Evolutionary conservation across 768 basidiomycete species (phyloP).

Genomic region (Boletus edulis): DNA sequence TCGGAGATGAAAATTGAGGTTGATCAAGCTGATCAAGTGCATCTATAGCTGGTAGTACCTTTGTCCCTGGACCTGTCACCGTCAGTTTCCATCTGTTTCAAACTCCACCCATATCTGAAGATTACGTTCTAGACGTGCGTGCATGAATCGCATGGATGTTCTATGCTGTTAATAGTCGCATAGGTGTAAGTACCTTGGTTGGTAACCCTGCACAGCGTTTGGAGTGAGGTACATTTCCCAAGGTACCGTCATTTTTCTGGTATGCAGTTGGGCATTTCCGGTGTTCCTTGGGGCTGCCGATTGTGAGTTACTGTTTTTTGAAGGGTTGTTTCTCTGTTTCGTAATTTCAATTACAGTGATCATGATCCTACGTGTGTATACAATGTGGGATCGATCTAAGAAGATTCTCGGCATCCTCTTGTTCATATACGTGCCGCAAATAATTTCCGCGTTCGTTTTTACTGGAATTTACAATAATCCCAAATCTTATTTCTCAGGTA

Average conservation of each 20-base stretch:
- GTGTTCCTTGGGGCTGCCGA: constrained; percentile 5
- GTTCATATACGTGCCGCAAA: background rate
- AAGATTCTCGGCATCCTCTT: constrained; percentile 1
- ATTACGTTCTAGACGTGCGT: background rate
- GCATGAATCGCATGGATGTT: background rate
- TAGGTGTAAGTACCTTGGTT: constrained; percentile 3
- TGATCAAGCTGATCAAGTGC: background rate
- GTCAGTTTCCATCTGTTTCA: background rate
- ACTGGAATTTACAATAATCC: background rate
- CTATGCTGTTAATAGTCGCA: background rate
- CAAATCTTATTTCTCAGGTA: background rate
- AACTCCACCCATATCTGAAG: no score
- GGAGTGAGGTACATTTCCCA: background rate
- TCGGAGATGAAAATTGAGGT: no score
- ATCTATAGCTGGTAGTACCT: background rate
- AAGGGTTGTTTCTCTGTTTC: background rate
- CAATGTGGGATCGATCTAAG: constrained; percentile 1
- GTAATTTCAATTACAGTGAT: background rate
- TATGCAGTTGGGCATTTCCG: background rate
- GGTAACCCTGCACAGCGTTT: background rate
- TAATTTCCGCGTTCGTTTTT: background rate
- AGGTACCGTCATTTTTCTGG: background rate
- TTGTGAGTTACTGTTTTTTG: background rate
- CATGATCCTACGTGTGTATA: constrained; percentile 9
- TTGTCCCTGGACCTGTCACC: background rate